Base-by-base conservation (phyloP, 192 early-diverging fungal genomes). In the Coemansia sp. region DNA sequence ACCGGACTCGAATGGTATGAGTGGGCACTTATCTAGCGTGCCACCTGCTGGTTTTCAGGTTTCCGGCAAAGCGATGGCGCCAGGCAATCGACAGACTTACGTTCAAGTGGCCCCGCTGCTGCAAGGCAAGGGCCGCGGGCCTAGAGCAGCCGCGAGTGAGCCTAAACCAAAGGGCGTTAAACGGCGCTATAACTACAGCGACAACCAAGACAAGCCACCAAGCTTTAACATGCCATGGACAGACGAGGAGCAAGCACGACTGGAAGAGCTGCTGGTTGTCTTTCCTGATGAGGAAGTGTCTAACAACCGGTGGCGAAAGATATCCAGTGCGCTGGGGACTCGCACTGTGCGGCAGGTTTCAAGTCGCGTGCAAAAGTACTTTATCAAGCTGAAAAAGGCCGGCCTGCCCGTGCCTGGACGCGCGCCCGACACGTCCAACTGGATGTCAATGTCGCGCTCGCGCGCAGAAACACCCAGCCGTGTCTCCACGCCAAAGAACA, bases 301-400 rank as follows among this genome's bases (percentile, higher is more conserved):
- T 15, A 83, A 84, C 11, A 77, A 84, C 36, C 64, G 85, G 3
- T 87, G 83, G 62, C 81, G 85, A 59, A 89, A 86, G 60, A 89
- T 87, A 36, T 81, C 84, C n/a, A 62, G 70, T 17, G 85, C 85
- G 3, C 52, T 89, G 42, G 85, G 85, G 36, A 85, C 86, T 0
- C 80, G 87, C 48, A 87, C 82, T 9, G 82, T 85, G 43, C 76
- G 82, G 8, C 87, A 89, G 53, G 87, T 89, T 32, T 84, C 83
- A 8, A 89, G 87, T 56, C 81, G 86, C 33, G 82, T 89, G 19
- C 87, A 89, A 75, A 89, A 89, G 60, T 87, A 89, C 62, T 87
- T 87, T 68, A 86, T 86, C 71, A 89, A 89, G 63, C 56, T 89
- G 35, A 80, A 79, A n/a, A 87, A 86, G 40, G 71, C 78, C 22